Evolutionary conservation across 2,329 filamentous ascomycete species (phyloP).

Genomic region (Monilinia laxa): DNA sequence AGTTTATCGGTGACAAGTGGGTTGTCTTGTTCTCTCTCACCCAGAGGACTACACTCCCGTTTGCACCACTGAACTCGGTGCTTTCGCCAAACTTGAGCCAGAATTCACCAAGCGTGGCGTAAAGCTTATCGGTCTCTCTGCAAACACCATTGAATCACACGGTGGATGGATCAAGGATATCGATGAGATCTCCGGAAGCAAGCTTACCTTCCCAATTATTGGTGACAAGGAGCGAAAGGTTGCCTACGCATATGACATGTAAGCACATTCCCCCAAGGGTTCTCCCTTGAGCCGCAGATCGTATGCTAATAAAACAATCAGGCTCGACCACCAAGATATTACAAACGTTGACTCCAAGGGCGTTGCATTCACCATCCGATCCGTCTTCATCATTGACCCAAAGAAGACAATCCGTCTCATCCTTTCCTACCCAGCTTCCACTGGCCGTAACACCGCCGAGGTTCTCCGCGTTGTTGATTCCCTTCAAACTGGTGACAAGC

Average conservation of each 20-base stretch:
- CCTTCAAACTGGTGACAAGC: conserved; percentile 80
- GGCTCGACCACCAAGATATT: conserved; percentile 76
- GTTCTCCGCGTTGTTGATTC: conserved; percentile 77
- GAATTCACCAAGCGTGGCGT: conserved; percentile 85
- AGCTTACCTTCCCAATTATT: conserved; percentile 75
- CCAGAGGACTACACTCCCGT: conserved; percentile 91
- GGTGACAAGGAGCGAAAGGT: conserved; percentile 78
- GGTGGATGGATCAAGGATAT: conserved; percentile 90
- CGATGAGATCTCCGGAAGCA: conserved; percentile 70
- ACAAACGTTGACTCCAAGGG: conserved; percentile 80
- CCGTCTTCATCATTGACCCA: conserved; percentile 92
- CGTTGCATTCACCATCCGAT: conserved; percentile 90
- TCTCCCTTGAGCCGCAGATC: neutral
- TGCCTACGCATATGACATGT: conserved; percentile 77
- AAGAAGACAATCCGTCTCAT: conserved; percentile 91
- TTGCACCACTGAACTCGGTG: conserved; percentile 92
- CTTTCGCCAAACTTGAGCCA: conserved; percentile 83
- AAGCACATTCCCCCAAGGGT: conserved; percentile 38
- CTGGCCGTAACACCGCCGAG: conserved; percentile 79
- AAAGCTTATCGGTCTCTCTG: conserved; percentile 87
- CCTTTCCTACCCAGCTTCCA: conserved; percentile 88
- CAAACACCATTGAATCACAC: conserved; percentile 83
- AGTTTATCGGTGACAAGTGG: conserved; percentile 78
- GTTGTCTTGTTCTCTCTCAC: conserved; percentile 81
- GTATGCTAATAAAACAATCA: conserved; percentile 35